phyloP scores from a whole-genome alignment of 2,329 filamentous ascomycete genomes.

The Aspergillus alliaceus region DNA sequence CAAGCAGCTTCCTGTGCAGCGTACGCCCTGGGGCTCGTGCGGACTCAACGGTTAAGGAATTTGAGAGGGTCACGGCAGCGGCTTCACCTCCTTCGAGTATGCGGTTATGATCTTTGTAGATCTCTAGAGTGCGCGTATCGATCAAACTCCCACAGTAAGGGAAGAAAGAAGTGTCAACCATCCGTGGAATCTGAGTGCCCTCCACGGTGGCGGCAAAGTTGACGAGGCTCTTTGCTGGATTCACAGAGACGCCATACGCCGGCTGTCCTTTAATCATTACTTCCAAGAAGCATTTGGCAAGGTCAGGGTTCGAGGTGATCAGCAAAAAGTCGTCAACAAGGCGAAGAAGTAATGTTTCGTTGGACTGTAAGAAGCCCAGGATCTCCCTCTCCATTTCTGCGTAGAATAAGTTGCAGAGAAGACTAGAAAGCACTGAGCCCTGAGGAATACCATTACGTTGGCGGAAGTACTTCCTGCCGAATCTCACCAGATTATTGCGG shows the following conservation, averaged over 20 bases:
- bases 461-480: slow-evolving; percentile 84
- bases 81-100: slow-evolving; percentile 43
- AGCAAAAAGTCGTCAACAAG: slow-evolving; percentile 93
- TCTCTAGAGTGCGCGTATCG: slow-evolving; percentile 70
- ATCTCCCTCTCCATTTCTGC: slow-evolving; percentile 74
- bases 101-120: slow-evolving; percentile 67
- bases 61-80: slow-evolving; percentile 59
- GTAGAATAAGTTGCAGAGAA: slow-evolving; percentile 95
- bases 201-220: slow-evolving; percentile 73
- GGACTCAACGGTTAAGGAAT: slow-evolving; percentile 78
- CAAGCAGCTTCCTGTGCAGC: slow-evolving; percentile 76
- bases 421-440: slow-evolving; percentile 81
- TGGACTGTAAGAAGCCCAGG: slow-evolving; percentile 63
- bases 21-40: slow-evolving; percentile 70
- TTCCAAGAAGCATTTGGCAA: slow-evolving; percentile 72
- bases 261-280: slow-evolving; percentile 78
- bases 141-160: slow-evolving; percentile 87
- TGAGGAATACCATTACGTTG: slow-evolving; percentile 91
- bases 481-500: slow-evolving; percentile 79
- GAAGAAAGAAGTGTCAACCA: slow-evolving; percentile 56
- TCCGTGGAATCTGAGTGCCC: slow-evolving; percentile 52
- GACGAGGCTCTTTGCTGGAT: slow-evolving; percentile 73
- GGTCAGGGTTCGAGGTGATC: slow-evolving; percentile 67
- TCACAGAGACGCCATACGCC: slow-evolving; percentile 78
- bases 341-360: slow-evolving; percentile 70